phyloP scores from a whole-genome alignment of 164 flowering plant species.

The Umbellularia californica region DNA sequence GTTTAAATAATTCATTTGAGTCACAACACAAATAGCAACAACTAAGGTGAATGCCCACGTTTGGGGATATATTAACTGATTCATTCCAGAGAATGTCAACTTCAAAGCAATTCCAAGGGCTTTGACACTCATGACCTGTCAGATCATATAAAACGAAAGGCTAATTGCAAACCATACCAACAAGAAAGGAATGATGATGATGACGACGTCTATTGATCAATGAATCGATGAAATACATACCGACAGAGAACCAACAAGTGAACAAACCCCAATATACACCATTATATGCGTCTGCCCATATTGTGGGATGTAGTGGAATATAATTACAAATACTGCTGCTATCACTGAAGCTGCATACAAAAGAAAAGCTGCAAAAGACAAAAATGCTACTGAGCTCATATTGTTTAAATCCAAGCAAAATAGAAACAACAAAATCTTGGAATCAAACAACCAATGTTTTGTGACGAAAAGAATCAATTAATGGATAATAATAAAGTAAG shows the following conservation, averaged over 20 bases:
- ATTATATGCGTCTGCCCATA: constrained; percentile 81
- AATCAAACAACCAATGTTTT: neutral
- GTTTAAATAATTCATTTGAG: constrained; percentile 67
- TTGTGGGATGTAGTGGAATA: constrained; percentile 51
- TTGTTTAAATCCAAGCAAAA: constrained; percentile 3
- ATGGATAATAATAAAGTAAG: neutral
- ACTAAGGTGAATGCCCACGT: constrained; percentile 57
- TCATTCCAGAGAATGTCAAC: constrained; percentile 58
- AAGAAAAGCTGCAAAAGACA: constrained; percentile 59
- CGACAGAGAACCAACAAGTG: constrained; percentile 74
- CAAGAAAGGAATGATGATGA: constrained; percentile 62
- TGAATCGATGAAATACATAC: constrained; percentile 30
- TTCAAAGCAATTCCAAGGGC: constrained; percentile 70
- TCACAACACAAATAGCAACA: constrained; percentile 44
- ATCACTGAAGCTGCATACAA: constrained; percentile 56
- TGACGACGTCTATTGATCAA: neutral
- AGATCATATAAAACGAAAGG: constrained; percentile 21
- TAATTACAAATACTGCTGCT: constrained; percentile 44
- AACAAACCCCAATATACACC: constrained; percentile 81
- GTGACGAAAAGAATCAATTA: neutral
- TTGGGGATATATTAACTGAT: constrained; percentile 58
- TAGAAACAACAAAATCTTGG: neutral
- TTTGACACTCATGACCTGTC: constrained; percentile 70
- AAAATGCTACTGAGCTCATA: constrained; percentile 7
- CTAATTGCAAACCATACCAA: constrained; percentile 41